Evolutionary conservation across 1,284 basidiomycete genomes (phyloP).

Genomic region (Afroboletus lepidellus): DNA sequence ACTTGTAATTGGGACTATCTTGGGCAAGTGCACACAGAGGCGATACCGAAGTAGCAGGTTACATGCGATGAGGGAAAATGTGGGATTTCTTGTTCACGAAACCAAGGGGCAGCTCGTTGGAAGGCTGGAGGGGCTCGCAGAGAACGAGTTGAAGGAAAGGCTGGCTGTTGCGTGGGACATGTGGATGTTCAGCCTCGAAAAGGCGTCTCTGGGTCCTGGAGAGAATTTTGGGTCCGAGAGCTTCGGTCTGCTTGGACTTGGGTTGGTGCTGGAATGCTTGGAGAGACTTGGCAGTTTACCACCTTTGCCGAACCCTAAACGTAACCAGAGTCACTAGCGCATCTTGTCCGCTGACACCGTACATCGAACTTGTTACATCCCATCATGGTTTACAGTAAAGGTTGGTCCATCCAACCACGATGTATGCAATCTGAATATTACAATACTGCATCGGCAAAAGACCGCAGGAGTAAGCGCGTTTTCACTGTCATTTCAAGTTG

Average conservation of each 20-base stretch:
- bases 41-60: slow-evolving; percentile 60
- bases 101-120: slow-evolving; percentile 46
- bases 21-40: slow-evolving; percentile 60
- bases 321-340: not conserved
- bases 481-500: not conserved
- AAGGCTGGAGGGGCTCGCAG: slow-evolving; percentile 11
- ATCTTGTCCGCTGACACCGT: not conserved
- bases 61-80: slow-evolving; percentile 61
- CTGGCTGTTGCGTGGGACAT: slow-evolving; percentile 3
- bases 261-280: not conserved
- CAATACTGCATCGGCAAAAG: slow-evolving; percentile 1
- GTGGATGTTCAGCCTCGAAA: slow-evolving; percentile 4
- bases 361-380: not conserved
- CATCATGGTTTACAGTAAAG: slow-evolving; percentile 25
- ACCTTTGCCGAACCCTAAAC: slow-evolving; percentile 10
- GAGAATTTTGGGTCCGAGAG: slow-evolving; percentile 56
- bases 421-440: slow-evolving; percentile 7
- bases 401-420: not conserved
- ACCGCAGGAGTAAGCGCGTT: slow-evolving; percentile 18
- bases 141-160: not conserved
- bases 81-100: slow-evolving; percentile 53
- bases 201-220: not conserved
- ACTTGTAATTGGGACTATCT: slow-evolving; percentile 68
- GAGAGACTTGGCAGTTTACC: slow-evolving; percentile 41
- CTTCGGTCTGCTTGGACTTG: slow-evolving; percentile 43